Conservation (phyloP, 2,329 filamentous ascomycete genomes). For the Fusarium odoratissimum region DNA sequence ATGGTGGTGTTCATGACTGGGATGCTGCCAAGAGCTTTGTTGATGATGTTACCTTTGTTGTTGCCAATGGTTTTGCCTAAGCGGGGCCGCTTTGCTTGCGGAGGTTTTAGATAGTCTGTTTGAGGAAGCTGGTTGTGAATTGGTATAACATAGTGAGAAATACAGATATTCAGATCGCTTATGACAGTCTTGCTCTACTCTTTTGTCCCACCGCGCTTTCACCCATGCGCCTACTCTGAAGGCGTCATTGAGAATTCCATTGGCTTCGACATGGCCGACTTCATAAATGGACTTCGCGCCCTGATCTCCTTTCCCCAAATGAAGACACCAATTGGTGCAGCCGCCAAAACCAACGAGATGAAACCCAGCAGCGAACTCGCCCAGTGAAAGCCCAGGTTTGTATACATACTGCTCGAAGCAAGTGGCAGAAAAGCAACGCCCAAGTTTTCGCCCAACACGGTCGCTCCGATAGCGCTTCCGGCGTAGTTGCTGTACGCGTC, state of each 20-base stretch:
- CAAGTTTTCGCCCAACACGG: constrained; percentile 21
- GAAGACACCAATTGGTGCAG: constrained; percentile 21
- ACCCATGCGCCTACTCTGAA: neutral
- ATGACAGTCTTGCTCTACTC: neutral
- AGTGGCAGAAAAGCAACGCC: constrained; percentile 27
- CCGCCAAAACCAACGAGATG: constrained; percentile 20
- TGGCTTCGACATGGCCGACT: constrained; percentile 15
- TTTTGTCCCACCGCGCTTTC: neutral
- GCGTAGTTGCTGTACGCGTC: constrained; percentile 33
- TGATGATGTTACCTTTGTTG: constrained; percentile 14
- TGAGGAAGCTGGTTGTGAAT: neutral
- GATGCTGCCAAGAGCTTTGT: constrained; percentile 3
- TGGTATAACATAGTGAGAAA: neutral
- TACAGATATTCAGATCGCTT: neutral
- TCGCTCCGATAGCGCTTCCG: constrained; percentile 27
- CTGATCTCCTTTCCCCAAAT: constrained; percentile 32
- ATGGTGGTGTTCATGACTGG: constrained; percentile 21
- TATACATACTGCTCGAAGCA: constrained; percentile 31
- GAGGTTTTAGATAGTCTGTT: neutral
- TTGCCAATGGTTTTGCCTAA: neutral
- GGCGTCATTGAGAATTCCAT: constrained; percentile 8
- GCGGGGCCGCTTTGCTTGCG: too few relatives aligned
- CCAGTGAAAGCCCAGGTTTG: constrained; percentile 32
- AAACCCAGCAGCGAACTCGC: constrained; percentile 25
- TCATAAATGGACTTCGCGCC: constrained; percentile 30